Evolutionary conservation across 139 green algal genomes (phyloP), one percentile per base, ranked within the genome.

Genomic region (Tetratostichococcus sp.): DNA sequence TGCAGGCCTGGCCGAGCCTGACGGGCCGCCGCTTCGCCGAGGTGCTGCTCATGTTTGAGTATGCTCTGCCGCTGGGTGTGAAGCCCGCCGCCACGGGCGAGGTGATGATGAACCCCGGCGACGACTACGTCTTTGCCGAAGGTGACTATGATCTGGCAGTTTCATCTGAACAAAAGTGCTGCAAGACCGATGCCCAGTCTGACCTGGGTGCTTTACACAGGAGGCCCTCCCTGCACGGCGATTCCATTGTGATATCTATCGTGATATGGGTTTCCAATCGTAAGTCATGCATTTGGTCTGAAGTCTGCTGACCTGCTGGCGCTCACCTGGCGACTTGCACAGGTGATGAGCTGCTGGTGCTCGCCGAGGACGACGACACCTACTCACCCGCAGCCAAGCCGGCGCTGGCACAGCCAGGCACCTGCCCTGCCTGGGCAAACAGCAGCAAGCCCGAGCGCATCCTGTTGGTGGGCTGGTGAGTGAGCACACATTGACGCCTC

Each of bases 291-390:
- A n/a, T n/a, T n/a, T n/a, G n/a, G n/a, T n/a, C n/a, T n/a, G n/a
- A n/a, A n/a, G n/a, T n/a, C n/a, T n/a, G n/a, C n/a, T n/a, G n/a
- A n/a, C n/a, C n/a, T n/a, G n/a, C n/a, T n/a, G n/a, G n/a, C n/a
- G n/a, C n/a, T n/a, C n/a, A n/a, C n/a, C n/a, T n/a, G n/a, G n/a
- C n/a, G n/a, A n/a, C n/a, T n/a, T n/a, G n/a, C n/a, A 32, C 42
- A 68, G 73, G 71, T 2, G 82, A 88, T 66, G 57, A 86, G 65
- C 66, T 89, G 26, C 8, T 89, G 14, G 86, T 90, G 32, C 35
- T 91, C 14, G 86, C 86, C 6, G 85, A 91, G 80, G 86, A 91
- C 67, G 83, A 91, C 39, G 74, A 91, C 65, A 86, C 79, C 1
- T 91, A 91, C 67, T 30, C 59, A n/a, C 75, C 75, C 21, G 31